Base-by-base conservation (phyloP, 352 stramenopile species). In the Blastocystis sp. region DNA sequence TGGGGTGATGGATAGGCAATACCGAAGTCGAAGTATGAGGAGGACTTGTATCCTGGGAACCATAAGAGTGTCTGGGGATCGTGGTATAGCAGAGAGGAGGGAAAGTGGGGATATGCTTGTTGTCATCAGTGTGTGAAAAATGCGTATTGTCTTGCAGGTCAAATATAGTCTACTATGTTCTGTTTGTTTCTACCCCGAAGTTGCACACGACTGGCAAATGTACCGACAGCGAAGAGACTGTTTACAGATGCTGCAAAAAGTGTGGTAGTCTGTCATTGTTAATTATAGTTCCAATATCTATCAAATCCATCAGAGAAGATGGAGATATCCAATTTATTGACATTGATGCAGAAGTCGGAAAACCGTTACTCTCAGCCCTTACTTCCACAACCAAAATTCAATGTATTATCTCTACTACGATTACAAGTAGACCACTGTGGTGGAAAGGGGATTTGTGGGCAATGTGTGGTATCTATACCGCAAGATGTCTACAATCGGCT, bases 61-160 rank as follows among this genome's bases (percentile, higher is more conserved):
- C 97, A 99, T 91, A 96, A 93, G 7, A 93, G 92, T 20, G 94
- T 99, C 11, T 99, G 96, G 96, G 97, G 97, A 26, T 98, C 94
- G 41, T 99, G 96, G 92, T 99, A 98, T 92, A 96, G 98, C 91
- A 93, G 93, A 7, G 92, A 92, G 13, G 95, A 95, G 20, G 96
- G 95, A 91, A 90, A 92, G n/a, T 99, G 97, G 97, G 97, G 97
- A 3, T 99, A 98, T 92, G 93, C 92, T 30, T 89, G 78, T 34
- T 89, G 78, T 11, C 78, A 89, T 43, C 78, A 78, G 66, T 79
- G 63, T 43, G 41, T 89, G 34, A 73, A 69, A 43, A 89, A 89
- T 78, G 78, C 78, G 11, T 89, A 89, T 89, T 89, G 78, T 89
- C 62, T 69, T 54, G 78, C 30, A 30, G 69, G 13, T 76, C 47